Evolutionary conservation across 2,329 filamentous ascomycete genomes (phyloP).

Genomic region (Aspergillus quadrilineatus): DNA sequence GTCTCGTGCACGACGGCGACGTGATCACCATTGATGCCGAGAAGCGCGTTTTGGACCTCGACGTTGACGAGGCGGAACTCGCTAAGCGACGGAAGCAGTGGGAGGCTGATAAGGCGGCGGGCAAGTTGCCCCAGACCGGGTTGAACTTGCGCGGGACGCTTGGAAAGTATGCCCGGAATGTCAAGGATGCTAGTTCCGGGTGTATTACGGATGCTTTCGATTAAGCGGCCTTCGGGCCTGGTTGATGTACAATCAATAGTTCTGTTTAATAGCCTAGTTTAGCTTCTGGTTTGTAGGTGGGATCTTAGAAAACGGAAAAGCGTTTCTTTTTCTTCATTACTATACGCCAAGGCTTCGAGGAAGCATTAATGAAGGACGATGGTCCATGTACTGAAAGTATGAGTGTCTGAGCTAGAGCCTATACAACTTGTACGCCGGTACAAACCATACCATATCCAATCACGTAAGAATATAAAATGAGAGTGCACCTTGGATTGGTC

Average conservation of each 20-base stretch:
- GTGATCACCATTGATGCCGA: conserved; percentile 79
- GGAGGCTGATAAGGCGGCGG: conserved; percentile 49
- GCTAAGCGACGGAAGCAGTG: conserved; percentile 58
- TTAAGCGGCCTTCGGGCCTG: conserved; percentile 19
- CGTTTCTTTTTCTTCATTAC: neutral
- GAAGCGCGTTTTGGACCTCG: conserved; percentile 63
- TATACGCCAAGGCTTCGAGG: too few species aligned
- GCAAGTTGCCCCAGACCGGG: conserved; percentile 50
- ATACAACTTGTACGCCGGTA: neutral
- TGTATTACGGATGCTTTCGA: conserved; percentile 48
- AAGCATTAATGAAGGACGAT: neutral
- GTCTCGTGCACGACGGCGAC: conserved; percentile 77
- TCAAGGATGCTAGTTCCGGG: conserved; percentile 49
- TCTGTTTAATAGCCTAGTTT: conserved; percentile 7
- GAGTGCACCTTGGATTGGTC: too few species aligned
- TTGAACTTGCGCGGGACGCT: conserved; percentile 64
- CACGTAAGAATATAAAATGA: neutral
- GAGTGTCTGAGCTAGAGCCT: neutral
- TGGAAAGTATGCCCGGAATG: conserved; percentile 64
- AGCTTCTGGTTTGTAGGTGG: neutral
- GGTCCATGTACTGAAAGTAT: neutral
- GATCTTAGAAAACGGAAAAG: conserved; percentile 8
- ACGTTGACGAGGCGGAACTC: conserved; percentile 66
- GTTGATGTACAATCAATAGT: neutral
- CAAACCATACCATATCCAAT: neutral